A percentile compares a stretch with the other conserved stretches of the same genome.
phyloP scores from a whole-genome alignment of 106 monocot species.

The Xerophyta viscosa region DNA sequence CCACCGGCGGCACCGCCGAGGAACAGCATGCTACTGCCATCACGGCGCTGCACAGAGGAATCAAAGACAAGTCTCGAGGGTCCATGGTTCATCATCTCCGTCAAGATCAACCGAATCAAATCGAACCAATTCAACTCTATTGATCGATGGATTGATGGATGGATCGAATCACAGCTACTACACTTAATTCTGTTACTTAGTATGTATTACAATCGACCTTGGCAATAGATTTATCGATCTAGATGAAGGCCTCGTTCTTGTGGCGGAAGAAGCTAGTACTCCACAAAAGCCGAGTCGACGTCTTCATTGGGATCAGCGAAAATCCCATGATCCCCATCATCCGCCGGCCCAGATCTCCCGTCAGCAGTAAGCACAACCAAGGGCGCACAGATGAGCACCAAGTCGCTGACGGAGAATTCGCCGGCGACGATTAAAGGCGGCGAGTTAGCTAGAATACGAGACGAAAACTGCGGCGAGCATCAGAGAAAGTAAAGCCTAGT shows the following conservation, averaged over 20 bases:
- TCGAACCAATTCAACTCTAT: too few species aligned
- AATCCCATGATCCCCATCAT: constrained; percentile 16
- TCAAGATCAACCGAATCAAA: background rate
- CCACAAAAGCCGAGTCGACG: constrained; percentile 17
- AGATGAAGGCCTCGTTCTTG: constrained; percentile 7
- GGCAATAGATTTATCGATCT: background rate
- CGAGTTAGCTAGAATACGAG: too few species aligned
- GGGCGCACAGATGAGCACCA: background rate
- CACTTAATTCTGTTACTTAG: too few species aligned
- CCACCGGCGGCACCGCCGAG: constrained; percentile 6
- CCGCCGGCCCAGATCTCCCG: background rate
- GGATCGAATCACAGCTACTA: too few species aligned
- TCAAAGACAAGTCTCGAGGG: constrained; percentile 16
- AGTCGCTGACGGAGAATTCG: background rate
- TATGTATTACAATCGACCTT: too few species aligned
- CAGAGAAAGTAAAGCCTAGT: too few species aligned
- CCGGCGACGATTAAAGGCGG: too few species aligned
- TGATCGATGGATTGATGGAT: too few species aligned
- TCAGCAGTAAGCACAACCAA: too few species aligned
- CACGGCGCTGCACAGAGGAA: background rate
- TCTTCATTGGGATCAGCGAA: constrained; percentile 16
- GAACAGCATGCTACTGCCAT: constrained; percentile 15
- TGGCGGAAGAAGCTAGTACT: constrained; percentile 32
- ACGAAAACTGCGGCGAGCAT: too few species aligned
- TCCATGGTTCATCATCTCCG: background rate